Evolutionary conservation across 371 early-diverging fungal species (phyloP), one percentile per base, ranked within the genome.

Genomic region (Mucor lusitanicus): DNA sequence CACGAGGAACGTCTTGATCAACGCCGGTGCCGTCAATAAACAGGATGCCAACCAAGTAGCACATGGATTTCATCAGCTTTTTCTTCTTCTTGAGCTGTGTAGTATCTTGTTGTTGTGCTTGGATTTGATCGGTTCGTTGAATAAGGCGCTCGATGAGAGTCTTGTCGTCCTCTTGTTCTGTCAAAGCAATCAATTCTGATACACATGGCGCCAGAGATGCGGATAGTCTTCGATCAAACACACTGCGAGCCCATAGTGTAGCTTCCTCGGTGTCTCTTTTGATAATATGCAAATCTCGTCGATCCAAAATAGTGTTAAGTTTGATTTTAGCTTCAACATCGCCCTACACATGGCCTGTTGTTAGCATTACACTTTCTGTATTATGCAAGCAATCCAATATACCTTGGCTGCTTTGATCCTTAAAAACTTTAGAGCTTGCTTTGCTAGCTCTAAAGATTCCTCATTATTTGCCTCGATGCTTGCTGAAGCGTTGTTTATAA

Each of bases 301-400:
- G 65, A 25, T 73, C 69, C n/a, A 82, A 61, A 3, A 79, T 68
- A 0, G 79, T 82, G 53, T 76, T 76, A 12, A 82, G 58, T 69
- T 82, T 82, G 33, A 79, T 71, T 53, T 82, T 82, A 30, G 82
- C 82, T 58, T 82, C 82, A 12, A 82, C 63, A 63, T 82, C 76
- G 27, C 79, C 82, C 82, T 82, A 63, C 15, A 59, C 48, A 27
- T 15, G 32, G 27, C 12, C 42, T 15, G 44, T 44, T 17, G 21
- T 54, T 42, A 46, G 46, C 61, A 50, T 55, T 32, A 13, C 25
- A 48, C 13, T 28, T n/a, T 48, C 56, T 33, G 27, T 30, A 17
- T 30, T 46, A 50, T 13, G 44, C 39, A 30, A 28, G 19, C 58
- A 3, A 6, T 30, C 40, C 23, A 48, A 19, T 7, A 30, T 72